Evolutionary conservation across 805 yeast species (phyloP).

Genomic region (Starmerella geochares): DNA sequence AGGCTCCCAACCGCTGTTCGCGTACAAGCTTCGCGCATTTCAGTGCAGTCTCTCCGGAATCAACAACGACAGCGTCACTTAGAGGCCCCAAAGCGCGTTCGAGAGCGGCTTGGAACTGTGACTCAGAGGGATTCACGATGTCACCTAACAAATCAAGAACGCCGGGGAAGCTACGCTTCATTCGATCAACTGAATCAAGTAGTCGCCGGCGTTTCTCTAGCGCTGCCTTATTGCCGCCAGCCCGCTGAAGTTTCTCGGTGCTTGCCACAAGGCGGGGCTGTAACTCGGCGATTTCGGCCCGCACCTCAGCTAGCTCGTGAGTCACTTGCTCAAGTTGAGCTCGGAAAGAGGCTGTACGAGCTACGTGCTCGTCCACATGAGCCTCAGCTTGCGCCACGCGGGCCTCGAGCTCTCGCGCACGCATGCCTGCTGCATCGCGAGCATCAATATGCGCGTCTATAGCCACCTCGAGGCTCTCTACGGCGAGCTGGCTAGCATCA

Average conservation of each 20-base stretch:
- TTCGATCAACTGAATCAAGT: constrained; percentile 59
- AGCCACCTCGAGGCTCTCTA: constrained; percentile 5
- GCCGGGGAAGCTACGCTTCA: constrained; percentile 64
- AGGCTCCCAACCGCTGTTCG: constrained; percentile 74
- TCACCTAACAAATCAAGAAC: constrained; percentile 75
- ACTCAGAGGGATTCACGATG: constrained; percentile 55
- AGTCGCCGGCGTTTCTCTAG: constrained; percentile 56
- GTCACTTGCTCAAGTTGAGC: constrained; percentile 18
- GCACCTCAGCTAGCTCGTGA: constrained; percentile 18
- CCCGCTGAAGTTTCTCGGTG: constrained; percentile 53
- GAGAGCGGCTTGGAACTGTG: constrained; percentile 19
- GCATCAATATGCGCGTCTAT: constrained; percentile 2
- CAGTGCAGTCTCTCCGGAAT: constrained; percentile 54
- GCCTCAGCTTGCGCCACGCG: constrained; percentile 13
- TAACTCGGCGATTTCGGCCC: constrained; percentile 25
- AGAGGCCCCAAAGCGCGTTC: constrained; percentile 60
- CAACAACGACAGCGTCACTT: constrained; percentile 77
- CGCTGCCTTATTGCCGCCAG: constrained; percentile 68
- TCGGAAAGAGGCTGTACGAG: constrained; percentile 13
- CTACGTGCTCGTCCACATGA: constrained; percentile 14
- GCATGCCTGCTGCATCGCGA: constrained; percentile 1
- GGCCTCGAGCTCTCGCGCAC: constrained; percentile 8
- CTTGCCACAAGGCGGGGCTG: constrained; percentile 48
- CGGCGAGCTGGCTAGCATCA: neutral
- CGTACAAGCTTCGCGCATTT: constrained; percentile 70